Evolutionary conservation across 148 eudicot species (phyloP).

Genomic region (Talinum fruticosum): DNA sequence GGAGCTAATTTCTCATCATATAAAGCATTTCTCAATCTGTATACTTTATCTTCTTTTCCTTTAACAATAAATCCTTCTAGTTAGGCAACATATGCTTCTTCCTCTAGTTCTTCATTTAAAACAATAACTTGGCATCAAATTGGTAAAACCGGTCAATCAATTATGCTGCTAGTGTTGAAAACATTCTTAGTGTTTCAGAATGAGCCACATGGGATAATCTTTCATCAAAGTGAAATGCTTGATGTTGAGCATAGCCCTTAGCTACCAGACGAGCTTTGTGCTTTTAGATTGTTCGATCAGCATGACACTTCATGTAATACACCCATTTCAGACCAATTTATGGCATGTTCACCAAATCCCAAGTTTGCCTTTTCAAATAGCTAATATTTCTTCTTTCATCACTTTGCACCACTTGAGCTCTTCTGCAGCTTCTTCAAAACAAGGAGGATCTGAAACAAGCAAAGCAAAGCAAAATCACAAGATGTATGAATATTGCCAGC

Average conservation of each 20-base stretch:
- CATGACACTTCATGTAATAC: neutral
- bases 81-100: neutral
- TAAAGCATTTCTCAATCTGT: neutral
- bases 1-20: neutral
- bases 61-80: neutral
- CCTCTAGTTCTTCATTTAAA: neutral
- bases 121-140: neutral
- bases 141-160: neutral
- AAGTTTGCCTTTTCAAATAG: neutral
- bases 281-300: neutral
- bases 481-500: too few species aligned
- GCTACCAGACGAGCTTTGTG: neutral
- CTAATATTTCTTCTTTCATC: neutral
- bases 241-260: neutral
- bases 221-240: neutral
- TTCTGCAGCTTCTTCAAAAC: neutral
- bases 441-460: too few species aligned
- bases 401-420: neutral
- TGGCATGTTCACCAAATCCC: neutral
- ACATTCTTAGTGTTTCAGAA: neutral
- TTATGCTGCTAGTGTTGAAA: neutral
- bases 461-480: too few species aligned
- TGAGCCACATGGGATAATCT: neutral
- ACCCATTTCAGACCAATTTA: neutral
- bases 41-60: neutral